Base-by-base conservation (phyloP, 2,329 filamentous ascomycete species). In the Aspergillus luchuensis region DNA sequence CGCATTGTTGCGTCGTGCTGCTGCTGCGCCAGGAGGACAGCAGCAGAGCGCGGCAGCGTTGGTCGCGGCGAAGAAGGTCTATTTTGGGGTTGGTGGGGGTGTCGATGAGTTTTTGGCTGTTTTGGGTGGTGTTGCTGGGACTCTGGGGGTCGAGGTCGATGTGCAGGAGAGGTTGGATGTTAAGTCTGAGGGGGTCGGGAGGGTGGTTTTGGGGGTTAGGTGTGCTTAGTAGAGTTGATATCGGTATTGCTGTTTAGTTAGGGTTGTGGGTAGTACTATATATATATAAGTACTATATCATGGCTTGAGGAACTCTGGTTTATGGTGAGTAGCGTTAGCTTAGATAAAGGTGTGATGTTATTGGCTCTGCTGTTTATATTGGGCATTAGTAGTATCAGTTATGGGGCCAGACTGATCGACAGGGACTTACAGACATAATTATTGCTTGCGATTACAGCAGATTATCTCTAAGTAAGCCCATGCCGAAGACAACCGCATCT, bases 41-140 rank as follows among this genome's bases (percentile, higher is more conserved):
- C 62, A 56, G 4, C 69, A 58, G 39, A 70, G 72, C 39, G 85
- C 81, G 6, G 25, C 25, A 64, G 84, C 84, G 2, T 75, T 88
- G 59, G 78, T 89, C 5, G 87, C 85, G 8, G 87, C 87, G 2
- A 89, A 89, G 74, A 80, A 83, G 64, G 82, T 89, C 43, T 89
- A 89, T 73, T 89, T 89, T 68, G 87, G 87, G 0, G 86, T 89
- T 30, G 87, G 87, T 1, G 87, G 87, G 2, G 86, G 86, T 30
- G 84, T 89, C 8, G 85, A 88, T 73, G 85, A 85, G 38, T 85
- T 89, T 65, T 66, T 78, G 49, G 63, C 67, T 17, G 72, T 74
- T 15, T 39, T 78, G 50, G 61, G 65, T 45, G 67, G 66, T 13
- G 63, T 77, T 6, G 58, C 68, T 62, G 61, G 63, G 5, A 60